Conservation (phyloP, 345 rosid genomes). For the Cardamine resedifolia region DNA sequence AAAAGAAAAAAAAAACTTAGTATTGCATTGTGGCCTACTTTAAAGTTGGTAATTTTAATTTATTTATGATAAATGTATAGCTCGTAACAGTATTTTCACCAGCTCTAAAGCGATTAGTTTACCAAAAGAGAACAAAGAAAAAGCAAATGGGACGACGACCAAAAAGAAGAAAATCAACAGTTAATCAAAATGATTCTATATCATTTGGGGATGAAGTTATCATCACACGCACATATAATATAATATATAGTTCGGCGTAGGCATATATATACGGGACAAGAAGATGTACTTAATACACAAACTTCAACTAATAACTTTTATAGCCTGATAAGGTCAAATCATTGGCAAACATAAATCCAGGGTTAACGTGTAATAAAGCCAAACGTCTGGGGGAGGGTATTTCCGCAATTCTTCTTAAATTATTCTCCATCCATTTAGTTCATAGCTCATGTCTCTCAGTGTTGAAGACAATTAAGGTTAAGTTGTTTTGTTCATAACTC, state of each 20-base stretch:
- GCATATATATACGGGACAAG: not conserved
- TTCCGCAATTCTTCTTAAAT: not conserved
- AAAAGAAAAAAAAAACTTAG: not conserved
- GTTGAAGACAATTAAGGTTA: slow-evolving; percentile 19
- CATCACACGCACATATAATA: not conserved
- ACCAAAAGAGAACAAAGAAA: slow-evolving; percentile 28
- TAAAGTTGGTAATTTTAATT: not conserved
- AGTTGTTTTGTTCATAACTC: slow-evolving; percentile 27
- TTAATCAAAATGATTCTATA: slow-evolving; percentile 17
- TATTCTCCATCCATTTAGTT: slow-evolving; percentile 12
- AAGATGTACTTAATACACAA: not conserved
- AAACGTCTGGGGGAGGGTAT: slow-evolving; percentile 11
- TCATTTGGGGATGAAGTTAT: slow-evolving; percentile 13
- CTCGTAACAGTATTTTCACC: not conserved
- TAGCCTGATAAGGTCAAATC: not conserved
- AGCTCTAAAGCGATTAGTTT: slow-evolving; percentile 9
- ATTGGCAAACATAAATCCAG: not conserved
- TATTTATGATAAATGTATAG: not conserved
- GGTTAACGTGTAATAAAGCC: not conserved
- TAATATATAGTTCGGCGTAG: not conserved
- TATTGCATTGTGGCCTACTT: slow-evolving; percentile 1
- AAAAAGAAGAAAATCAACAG: slow-evolving; percentile 23
- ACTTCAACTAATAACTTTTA: not conserved
- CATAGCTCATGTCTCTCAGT: slow-evolving; percentile 15
- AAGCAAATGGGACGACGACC: slow-evolving; percentile 28